Conservation (phyloP, 2,329 filamentous ascomycete genomes). For the Hypoxylon sp. region DNA sequence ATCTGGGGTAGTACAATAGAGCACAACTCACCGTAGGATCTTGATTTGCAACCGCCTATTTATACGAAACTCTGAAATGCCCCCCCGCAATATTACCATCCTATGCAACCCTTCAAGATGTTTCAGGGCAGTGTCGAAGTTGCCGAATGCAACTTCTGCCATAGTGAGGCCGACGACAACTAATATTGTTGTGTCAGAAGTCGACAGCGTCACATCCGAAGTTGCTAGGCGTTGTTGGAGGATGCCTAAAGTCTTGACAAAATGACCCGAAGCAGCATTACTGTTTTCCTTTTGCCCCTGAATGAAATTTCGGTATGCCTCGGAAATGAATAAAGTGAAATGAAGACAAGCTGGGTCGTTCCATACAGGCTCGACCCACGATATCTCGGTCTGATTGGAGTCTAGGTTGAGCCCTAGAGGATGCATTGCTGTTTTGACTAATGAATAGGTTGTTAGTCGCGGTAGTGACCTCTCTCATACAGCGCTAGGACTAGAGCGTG, state of each 20-base stretch:
- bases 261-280: slow-evolving; percentile 4
- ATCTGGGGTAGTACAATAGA: no score
- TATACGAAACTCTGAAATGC: no score
- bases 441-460: no score
- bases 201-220: no score
- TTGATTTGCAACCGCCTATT: no score
- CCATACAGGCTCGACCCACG: background rate
- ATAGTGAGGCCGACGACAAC: slow-evolving; percentile 2
- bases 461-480: background rate
- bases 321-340: slow-evolving; percentile 6
- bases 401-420: background rate
- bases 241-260: background rate
- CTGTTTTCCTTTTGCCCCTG: slow-evolving; percentile 4
- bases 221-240: no score
- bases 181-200: slow-evolving; percentile 5
- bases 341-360: background rate
- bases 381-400: background rate
- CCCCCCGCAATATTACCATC: no score
- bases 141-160: no score
- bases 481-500: background rate
- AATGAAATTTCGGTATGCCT: background rate
- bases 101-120: no score
- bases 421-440: background rate
- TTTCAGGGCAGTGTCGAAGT: no score
- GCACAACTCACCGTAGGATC: no score